Conservation (phyloP, 495 filamentous ascomycete genomes). For the Neurospora tetrasperma region DNA sequence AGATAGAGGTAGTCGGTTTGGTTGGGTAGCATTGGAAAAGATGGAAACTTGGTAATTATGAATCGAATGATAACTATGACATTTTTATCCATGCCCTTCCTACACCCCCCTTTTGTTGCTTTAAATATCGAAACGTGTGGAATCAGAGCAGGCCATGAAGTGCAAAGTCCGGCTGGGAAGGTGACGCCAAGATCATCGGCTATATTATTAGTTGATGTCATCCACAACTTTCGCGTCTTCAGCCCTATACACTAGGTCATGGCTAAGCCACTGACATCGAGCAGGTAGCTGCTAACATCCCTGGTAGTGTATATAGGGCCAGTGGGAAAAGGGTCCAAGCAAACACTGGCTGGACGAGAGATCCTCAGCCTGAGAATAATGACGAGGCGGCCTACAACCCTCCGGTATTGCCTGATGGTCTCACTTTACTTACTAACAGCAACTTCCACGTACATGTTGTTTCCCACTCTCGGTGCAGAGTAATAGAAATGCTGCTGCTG, state of each 20-base stretch:
- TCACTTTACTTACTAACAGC: too few relatives aligned
- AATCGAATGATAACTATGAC: not conserved
- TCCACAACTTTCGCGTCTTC: not conserved
- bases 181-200: not conserved
- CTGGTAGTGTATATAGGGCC: not conserved
- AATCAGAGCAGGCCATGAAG: not conserved
- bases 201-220: not conserved
- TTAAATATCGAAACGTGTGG: too few relatives aligned
- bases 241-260: not conserved
- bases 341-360: not conserved
- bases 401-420: not conserved
- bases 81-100: not conserved
- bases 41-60: not conserved
- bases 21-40: not conserved
- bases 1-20: not conserved
- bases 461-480: not conserved
- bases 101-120: not conserved
- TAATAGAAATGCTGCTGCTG: not conserved
- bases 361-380: not conserved
- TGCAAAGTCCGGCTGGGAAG: not conserved
- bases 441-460: too few relatives aligned
- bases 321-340: not conserved
- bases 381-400: not conserved
- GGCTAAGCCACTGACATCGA: not conserved
- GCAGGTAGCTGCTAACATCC: not conserved